Evolutionary conservation across 2,329 filamentous ascomycete species (phyloP).

Genomic region (Xylaria sp.): DNA sequence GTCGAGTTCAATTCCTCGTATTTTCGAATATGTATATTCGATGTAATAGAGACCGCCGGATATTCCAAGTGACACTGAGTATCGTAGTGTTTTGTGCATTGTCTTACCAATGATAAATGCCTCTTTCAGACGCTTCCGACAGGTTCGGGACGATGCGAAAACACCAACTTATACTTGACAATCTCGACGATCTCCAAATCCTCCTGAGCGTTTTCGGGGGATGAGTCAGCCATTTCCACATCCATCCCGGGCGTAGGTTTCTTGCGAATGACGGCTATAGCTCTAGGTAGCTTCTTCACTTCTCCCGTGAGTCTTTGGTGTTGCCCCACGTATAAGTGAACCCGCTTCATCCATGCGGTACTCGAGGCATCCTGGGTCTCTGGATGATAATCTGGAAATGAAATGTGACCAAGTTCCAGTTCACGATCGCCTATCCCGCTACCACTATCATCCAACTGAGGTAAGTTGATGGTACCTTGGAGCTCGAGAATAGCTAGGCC

Average conservation of each 20-base stretch:
- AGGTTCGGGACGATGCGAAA: conserved; percentile 86
- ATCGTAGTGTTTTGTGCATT: background rate
- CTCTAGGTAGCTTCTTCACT: conserved; percentile 83
- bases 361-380: conserved; percentile 60
- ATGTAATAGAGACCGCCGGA: background rate
- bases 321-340: conserved; percentile 87
- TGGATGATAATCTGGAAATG: conserved; percentile 79
- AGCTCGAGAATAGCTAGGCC: conserved; percentile 92
- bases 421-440: conserved; percentile 50
- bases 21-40: background rate
- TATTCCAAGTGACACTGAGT: background rate
- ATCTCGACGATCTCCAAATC: conserved; percentile 88
- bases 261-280: conserved; percentile 81
- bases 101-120: background rate
- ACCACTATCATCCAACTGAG: conserved; percentile 55
- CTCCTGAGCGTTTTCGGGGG: conserved; percentile 50
- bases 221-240: conserved; percentile 60
- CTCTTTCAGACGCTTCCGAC: conserved; percentile 64
- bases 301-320: conserved; percentile 92
- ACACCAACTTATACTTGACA: conserved; percentile 86
- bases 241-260: conserved; percentile 53
- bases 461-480: conserved; percentile 88
- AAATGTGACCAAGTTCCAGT: conserved; percentile 75
- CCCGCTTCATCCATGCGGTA: conserved; percentile 87
- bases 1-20: background rate